Percentiles rank a stretch among this genome's conserved stretches.
Evolutionary conservation across 2,329 filamentous ascomycete genomes (phyloP).

Genomic region (Xylaria arbuscula): DNA sequence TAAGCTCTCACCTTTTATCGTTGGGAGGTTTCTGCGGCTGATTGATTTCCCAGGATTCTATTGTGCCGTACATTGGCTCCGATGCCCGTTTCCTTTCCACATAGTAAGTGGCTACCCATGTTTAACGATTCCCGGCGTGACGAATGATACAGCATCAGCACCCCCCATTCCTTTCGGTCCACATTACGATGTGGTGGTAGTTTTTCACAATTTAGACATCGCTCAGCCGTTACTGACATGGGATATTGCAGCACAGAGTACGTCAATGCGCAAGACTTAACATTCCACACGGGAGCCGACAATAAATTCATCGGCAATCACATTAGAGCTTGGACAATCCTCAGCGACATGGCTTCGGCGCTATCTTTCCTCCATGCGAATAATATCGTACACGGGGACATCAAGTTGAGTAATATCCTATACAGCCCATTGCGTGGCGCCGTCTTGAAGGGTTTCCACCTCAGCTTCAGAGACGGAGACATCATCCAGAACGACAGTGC

Average conservation of each 20-base stretch:
- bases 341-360: conserved; percentile 13
- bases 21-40: not conserved
- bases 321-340: conserved; percentile 18
- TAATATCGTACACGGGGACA: conserved; percentile 8
- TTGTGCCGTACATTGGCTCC: conserved; percentile 9
- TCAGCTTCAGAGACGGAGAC: not conserved
- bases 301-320: conserved; percentile 12
- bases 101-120: conserved; percentile 1
- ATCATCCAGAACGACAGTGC: not conserved
- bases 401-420: conserved; percentile 16
- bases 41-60: conserved; percentile 1
- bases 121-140: not conserved
- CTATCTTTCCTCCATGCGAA: conserved; percentile 15
- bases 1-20: not conserved
- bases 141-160: not conserved
- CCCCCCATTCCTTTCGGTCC: not conserved
- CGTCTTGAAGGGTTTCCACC: conserved; percentile 5
- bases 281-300: not conserved
- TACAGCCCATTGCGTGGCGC: conserved; percentile 19
- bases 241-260: conserved; percentile 4
- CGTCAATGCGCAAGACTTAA: not conserved
- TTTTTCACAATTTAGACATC: not conserved
- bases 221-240: not conserved
- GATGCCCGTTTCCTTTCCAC: conserved; percentile 25
- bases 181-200: not conserved